phyloP scores from a whole-genome alignment of 2,329 filamentous ascomycete genomes.

The Cladosporium halotolerans region DNA sequence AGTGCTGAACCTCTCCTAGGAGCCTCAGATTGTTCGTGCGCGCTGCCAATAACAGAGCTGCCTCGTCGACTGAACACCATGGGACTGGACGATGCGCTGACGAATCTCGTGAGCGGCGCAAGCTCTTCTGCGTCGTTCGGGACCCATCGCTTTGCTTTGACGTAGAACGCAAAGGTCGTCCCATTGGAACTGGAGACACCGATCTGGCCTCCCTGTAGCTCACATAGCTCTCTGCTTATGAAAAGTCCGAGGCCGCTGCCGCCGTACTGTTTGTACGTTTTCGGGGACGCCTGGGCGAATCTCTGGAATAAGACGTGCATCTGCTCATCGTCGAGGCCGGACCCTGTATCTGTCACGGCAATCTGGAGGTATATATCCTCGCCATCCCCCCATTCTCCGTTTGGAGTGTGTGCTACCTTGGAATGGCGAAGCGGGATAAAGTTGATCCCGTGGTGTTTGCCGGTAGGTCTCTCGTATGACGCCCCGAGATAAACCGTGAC shows the following conservation, averaged over 20 bases:
- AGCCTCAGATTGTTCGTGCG: background rate
- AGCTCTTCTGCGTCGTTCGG: background rate
- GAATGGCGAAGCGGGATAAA: slow-evolving; percentile 27
- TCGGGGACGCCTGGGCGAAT: slow-evolving; percentile 62
- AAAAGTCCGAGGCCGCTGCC: slow-evolving; percentile 65
- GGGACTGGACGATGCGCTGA: slow-evolving; percentile 22
- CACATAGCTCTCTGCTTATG: slow-evolving; percentile 60
- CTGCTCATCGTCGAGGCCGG: slow-evolving; percentile 35
- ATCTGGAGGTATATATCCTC: slow-evolving; percentile 23
- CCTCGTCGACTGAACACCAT: slow-evolving; percentile 21
- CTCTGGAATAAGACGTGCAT: slow-evolving; percentile 54
- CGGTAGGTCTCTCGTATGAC: slow-evolving; percentile 26
- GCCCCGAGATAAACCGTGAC: slow-evolving; percentile 29
- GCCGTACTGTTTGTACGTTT: slow-evolving; percentile 63
- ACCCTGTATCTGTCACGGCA: slow-evolving; percentile 36
- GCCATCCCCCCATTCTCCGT: slow-evolving; percentile 29
- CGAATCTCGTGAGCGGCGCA: slow-evolving; percentile 11
- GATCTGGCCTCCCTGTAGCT: slow-evolving; percentile 65
- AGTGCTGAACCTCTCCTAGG: background rate
- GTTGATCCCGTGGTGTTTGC: slow-evolving; percentile 27
- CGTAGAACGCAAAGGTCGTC: slow-evolving; percentile 62
- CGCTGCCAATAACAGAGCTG: slow-evolving; percentile 16
- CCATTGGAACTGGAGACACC: slow-evolving; percentile 55
- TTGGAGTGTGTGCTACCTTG: slow-evolving; percentile 14
- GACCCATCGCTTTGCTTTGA: slow-evolving; percentile 38